Percentiles rank a stretch among this genome's conserved stretches.
Evolutionary conservation across 192 early-diverging fungal genomes (phyloP).

Genomic region (Funneliformis mosseae): DNA sequence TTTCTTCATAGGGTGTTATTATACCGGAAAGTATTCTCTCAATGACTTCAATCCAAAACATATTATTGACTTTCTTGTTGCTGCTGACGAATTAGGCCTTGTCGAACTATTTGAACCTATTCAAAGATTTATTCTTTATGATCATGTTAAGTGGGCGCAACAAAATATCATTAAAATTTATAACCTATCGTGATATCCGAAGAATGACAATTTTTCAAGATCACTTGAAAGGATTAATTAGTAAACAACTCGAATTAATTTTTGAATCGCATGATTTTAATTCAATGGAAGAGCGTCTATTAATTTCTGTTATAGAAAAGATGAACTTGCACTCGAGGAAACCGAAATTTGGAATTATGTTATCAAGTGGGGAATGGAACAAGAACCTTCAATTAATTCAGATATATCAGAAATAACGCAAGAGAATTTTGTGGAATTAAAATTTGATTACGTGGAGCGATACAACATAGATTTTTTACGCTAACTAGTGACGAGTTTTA

Average conservation of each 20-base stretch:
- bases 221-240: background rate
- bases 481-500: background rate
- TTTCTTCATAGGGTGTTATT: background rate
- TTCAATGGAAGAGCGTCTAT: background rate
- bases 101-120: background rate
- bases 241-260: background rate
- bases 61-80: background rate
- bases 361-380: background rate
- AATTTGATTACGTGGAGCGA: background rate
- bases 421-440: background rate
- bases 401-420: background rate
- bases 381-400: background rate
- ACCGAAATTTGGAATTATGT: background rate
- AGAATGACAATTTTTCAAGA: background rate
- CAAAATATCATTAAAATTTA: background rate
- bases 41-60: background rate
- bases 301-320: background rate
- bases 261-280: constrained; percentile 11
- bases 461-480: background rate
- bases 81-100: background rate
- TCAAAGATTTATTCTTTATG: background rate
- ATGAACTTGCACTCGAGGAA: constrained; percentile 4
- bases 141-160: background rate
- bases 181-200: background rate
- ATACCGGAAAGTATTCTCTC: background rate